Base-by-base conservation (phyloP, 495 filamentous ascomycete species). In the Clohesyomyces aquaticus region DNA sequence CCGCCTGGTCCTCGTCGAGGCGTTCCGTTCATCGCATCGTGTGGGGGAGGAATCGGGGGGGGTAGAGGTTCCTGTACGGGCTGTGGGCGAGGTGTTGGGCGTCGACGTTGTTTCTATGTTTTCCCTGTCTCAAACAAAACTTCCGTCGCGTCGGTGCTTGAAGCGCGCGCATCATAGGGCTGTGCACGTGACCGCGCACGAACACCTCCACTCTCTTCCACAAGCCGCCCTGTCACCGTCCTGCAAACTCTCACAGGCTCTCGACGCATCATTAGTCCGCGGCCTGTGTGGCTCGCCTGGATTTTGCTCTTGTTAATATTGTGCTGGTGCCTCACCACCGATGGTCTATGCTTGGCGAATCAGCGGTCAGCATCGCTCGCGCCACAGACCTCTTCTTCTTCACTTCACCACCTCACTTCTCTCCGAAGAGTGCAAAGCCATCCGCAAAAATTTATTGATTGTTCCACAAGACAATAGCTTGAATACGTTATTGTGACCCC, bases 1-100 rank as follows among this genome's bases (percentile, higher is more conserved):
- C 87, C 86, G 43, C 65, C 67, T 77, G 87, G 89, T 70, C 85
- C 80, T 73, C 89, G 82, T 74, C 83, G 83, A 72, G 87, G 87
- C 79, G 87, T 91, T 71, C 80, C 82, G 80, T 82, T 87, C 88
- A 90, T 91, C 77, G 83, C 83, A 87, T 83, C 75, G 35, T 27
- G 67, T 70, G 23, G 61, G 35, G 35, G 28, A 28, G 16, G 32
- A 18, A 23, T 28, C 9, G 47, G 21, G 28, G 19, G 12, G 19
- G n/a, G 8, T 11, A 14, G 27, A 27, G 29, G 18, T 11, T 2
- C 6, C 18, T 14, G 9, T 4, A 22, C 8, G 8, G 6, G 19
- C 25, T 38, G 51, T 26, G 26, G 16, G 10, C 10, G 23, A 19
- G 4, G 14, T 12, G 18, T 16, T 11, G 46, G 29, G 45, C 9